These are phyloP conservation scores for Russula olivacea DNA, from an alignment of 768 basidiomycete species.

Conservation along the genomic window DNA sequence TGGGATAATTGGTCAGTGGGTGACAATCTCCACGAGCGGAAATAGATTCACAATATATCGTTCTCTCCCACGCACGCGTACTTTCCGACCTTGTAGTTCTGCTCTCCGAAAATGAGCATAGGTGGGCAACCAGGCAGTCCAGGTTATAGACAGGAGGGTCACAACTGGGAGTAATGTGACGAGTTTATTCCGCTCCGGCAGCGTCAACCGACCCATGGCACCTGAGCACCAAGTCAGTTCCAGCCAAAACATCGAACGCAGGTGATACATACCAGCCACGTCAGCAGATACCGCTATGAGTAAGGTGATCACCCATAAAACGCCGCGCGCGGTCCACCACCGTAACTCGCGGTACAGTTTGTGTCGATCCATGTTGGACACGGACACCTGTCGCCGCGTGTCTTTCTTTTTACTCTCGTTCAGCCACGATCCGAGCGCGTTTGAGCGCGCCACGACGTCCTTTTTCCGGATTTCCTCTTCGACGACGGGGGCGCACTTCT, in stretches of 20 bases:
- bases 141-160: conserved; percentile 55
- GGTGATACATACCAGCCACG: conserved; percentile 39
- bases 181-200: background rate
- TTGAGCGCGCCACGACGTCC: conserved; percentile 75
- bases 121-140: conserved; percentile 85
- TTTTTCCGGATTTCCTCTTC: conserved; percentile 75
- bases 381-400: conserved; percentile 44
- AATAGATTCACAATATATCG: conserved; percentile 50
- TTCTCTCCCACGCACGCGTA: conserved; percentile 59
- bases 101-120: conserved; percentile 56
- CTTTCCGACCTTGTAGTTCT: conserved; percentile 62
- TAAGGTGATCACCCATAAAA: conserved; percentile 54
- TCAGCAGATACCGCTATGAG: conserved; percentile 40
- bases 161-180: conserved; percentile 43
- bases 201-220: conserved; percentile 10
- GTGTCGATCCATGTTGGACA: conserved; percentile 38
- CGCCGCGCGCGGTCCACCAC: conserved; percentile 66
- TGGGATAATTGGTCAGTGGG: conserved; percentile 10
- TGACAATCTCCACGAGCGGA: background rate
- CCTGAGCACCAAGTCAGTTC: conserved; percentile 5
- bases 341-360: conserved; percentile 46
- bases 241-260: background rate
- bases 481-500: conserved; percentile 65
- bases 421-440: conserved; percentile 67
- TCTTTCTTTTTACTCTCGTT: conserved; percentile 62